Evolutionary conservation across 257 asterid genomes (phyloP).

Genomic region (Cynanchum wilfordii): DNA sequence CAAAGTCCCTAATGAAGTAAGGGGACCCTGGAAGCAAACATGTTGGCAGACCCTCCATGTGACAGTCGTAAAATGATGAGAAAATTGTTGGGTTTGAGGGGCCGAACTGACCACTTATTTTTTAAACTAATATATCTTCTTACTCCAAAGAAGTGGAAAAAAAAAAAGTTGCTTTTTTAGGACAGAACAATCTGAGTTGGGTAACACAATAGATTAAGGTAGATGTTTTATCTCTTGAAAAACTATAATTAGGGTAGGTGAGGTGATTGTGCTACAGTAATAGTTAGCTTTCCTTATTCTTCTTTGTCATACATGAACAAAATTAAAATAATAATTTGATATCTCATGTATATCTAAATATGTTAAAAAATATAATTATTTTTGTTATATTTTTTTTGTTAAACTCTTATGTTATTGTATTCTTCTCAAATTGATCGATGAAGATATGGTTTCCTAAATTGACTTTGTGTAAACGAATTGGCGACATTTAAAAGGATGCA

Average conservation of each 20-base stretch:
- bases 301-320: neutral
- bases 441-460: too few species aligned
- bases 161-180: neutral
- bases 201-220: neutral
- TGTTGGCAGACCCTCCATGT: conserved; percentile 45
- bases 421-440: too few species aligned
- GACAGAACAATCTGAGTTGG: conserved; percentile 25
- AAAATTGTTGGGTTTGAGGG: conserved; percentile 16
- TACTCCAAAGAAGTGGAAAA: neutral
- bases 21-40: conserved; percentile 18
- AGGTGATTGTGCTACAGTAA: neutral
- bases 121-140: conserved; percentile 11
- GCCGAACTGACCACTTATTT: conserved; percentile 4
- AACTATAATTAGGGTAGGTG: neutral
- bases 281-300: neutral
- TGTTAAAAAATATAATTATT: too few species aligned
- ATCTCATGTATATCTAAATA: too few species aligned
- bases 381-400: too few species aligned
- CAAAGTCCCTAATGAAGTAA: conserved; percentile 15
- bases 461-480: too few species aligned
- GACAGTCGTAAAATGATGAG: conserved; percentile 27
- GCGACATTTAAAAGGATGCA: too few species aligned
- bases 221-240: conserved; percentile 4
- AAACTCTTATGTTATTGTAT: too few species aligned
- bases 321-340: neutral